Evolutionary conservation across 1,284 basidiomycete species (phyloP), one percentile per base, ranked within the genome.

Genomic region (Cryptococcus sp.): DNA sequence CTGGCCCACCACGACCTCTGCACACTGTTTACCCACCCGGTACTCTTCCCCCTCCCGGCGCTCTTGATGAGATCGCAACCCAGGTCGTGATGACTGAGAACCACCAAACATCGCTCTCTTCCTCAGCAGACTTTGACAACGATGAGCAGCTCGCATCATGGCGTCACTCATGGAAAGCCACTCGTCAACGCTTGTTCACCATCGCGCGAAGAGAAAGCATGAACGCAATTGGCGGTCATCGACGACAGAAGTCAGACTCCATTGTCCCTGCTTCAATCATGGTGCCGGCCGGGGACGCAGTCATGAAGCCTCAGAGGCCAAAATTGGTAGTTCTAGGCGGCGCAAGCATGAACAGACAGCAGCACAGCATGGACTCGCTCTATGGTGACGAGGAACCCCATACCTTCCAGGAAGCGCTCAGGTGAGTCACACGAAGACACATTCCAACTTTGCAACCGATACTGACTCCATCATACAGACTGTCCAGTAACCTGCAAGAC

Each of bases 31-130:
- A 73, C 46, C 72, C 73, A 13, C 75, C 75, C 17, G 68, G 68
- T 10, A 69, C 71, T 2, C 64, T 77, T 3, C 73, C 73, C 3
- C 75, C 75, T 16, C 50, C 75, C 6, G 64, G 50, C 13, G 71
- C 69, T 20, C 60, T 77, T 16, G 73, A 74, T 52, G 69, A 71
- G 44, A 65, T 77, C 38, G 67, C 72, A 15, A 42, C 58, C 5
- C 72, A 76, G 56, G 69, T 78, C 57, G 69, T 76, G 54, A 59
- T 51, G 16, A 42, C 57, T 59, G 56, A 61, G 60, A 54, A 50
- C n/a, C 58, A 50, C 31, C 56, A 54, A 49, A 46, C 47, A 38
- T 46, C 56, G 23, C 50, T 50, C 15, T 40, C 60, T n/a, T 22
- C 49, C 19, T 51, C 62, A 19, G 51, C n/a, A 5, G 48, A 50